These are phyloP conservation scores for Trypanosoma lewisi DNA, from an alignment of 208 protist species.

Conservation along the genomic window DNA sequence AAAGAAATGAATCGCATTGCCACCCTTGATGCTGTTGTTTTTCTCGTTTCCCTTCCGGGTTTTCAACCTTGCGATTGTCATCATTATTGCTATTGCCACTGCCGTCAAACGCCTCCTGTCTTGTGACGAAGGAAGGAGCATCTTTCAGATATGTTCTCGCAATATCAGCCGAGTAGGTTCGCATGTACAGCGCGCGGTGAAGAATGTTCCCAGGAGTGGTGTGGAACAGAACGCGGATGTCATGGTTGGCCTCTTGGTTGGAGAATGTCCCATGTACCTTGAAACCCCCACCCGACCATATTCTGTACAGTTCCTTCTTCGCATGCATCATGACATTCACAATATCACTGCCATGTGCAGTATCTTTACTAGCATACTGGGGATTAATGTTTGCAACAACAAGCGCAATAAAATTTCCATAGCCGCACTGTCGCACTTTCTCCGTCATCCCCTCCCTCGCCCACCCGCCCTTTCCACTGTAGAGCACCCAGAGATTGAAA, in stretches of 20 bases:
- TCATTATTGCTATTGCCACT: neutral
- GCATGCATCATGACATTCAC: constrained; percentile 24
- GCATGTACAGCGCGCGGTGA: neutral
- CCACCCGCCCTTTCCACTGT: constrained; percentile 31
- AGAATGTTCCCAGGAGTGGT: neutral
- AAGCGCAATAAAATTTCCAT: constrained; percentile 17
- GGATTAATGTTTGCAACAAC: constrained; percentile 20
- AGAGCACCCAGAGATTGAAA: constrained; percentile 27
- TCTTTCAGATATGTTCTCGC: neutral
- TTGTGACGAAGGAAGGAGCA: neutral
- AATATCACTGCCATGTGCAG: constrained; percentile 26
- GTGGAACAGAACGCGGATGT: constrained; percentile 23
- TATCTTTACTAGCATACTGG: constrained; percentile 7
- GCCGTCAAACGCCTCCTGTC: neutral
- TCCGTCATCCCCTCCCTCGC: constrained; percentile 10
- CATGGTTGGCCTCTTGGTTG: constrained; percentile 24
- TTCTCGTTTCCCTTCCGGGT: too few relatives aligned
- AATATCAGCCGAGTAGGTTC: neutral
- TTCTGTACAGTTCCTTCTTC: constrained; percentile 19
- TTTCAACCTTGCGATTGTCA: too few relatives aligned
- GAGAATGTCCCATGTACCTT: constrained; percentile 28
- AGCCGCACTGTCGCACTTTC: constrained; percentile 27
- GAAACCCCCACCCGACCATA: constrained; percentile 28
- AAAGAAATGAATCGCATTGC: constrained; percentile 5
- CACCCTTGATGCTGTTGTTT: neutral